phyloP scores from a whole-genome alignment of 1,284 basidiomycete species.

The Apiotrichum brassicae region DNA sequence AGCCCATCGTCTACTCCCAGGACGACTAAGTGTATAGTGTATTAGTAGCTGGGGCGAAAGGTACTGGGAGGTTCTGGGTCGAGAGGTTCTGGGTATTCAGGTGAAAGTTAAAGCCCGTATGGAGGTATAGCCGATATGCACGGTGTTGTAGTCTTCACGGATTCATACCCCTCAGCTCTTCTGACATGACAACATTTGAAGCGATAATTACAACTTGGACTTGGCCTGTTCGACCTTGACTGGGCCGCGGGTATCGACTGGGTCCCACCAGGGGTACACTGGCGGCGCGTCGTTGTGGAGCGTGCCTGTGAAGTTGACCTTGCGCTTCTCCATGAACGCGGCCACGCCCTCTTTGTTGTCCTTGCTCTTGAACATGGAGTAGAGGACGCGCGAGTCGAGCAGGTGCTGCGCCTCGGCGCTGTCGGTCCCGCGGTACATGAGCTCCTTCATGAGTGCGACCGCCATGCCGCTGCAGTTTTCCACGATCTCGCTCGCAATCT shows the following conservation, averaged over 20 bases:
- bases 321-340: constrained; percentile 15
- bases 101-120: no score
- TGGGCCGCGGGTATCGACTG: constrained; percentile 1
- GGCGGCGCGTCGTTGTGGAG: constrained; percentile 6
- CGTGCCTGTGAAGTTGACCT: constrained; percentile 12
- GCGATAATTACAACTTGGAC: constrained; percentile 2
- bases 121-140: no score
- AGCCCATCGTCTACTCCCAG: constrained; percentile 55
- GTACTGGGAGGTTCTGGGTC: no score
- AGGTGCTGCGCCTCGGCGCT: constrained; percentile 19
- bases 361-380: constrained; percentile 2
- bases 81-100: no score
- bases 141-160: no score
- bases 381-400: constrained; percentile 14
- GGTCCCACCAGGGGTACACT: constrained; percentile 14
- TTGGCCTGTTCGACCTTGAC: not conserved
- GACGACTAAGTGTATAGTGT: constrained; percentile 10
- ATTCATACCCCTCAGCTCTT: no score
- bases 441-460: constrained; percentile 10
- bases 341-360: constrained; percentile 19
- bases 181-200: no score
- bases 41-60: no score
- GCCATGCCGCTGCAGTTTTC: constrained; percentile 8
- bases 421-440: constrained; percentile 9
- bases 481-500: constrained; percentile 10